phyloP scores from a whole-genome alignment of 305 asterid species.

The Fraxinus velutina region DNA sequence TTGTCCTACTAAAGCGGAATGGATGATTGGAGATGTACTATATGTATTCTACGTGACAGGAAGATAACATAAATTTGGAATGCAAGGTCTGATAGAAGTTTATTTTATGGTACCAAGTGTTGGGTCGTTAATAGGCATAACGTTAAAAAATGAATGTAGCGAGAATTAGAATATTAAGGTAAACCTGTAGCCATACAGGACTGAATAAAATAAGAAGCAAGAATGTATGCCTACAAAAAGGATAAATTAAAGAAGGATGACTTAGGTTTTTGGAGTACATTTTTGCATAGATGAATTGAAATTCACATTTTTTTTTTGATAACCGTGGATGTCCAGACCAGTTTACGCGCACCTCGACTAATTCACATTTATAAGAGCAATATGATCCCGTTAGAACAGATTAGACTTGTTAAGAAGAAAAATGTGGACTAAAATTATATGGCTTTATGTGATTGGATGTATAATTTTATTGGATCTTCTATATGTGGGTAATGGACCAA shows the following conservation, averaged over 20 bases:
- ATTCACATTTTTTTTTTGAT: background rate
- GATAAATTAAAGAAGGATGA: background rate
- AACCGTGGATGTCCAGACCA: no score
- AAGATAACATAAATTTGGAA: background rate
- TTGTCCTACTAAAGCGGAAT: background rate
- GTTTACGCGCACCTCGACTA: no score
- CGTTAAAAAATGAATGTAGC: background rate
- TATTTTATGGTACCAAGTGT: background rate
- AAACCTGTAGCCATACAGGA: background rate
- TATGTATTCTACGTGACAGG: background rate
- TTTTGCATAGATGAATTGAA: background rate
- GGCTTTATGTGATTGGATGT: background rate
- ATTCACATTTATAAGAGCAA: background rate
- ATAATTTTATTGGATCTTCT: background rate
- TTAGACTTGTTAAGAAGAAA: background rate
- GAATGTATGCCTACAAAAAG: background rate
- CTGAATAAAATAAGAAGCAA: background rate
- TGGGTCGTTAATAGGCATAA: background rate
- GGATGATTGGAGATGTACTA: background rate
- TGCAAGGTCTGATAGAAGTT: background rate
- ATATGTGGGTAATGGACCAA: background rate
- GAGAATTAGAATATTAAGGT: background rate
- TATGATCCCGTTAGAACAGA: background rate
- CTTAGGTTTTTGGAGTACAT: background rate
- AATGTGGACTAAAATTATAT: background rate